Percentiles rank a stretch among this genome's conserved stretches.
Conservation (phyloP, 345 rosid species). For the Toxicodendron radicans region DNA sequence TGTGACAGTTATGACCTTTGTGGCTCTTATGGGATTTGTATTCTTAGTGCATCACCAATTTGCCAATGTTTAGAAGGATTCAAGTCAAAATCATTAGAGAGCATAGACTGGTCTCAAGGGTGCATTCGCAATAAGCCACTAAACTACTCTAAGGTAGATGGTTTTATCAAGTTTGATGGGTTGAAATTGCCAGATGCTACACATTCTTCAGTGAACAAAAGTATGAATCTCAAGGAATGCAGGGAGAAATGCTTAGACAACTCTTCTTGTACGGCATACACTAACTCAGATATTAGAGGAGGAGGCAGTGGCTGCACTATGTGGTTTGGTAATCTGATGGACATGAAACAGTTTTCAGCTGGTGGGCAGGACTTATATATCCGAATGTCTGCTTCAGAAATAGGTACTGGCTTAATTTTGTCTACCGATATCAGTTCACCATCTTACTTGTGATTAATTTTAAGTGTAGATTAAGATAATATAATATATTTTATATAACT, state of each 20-base stretch:
- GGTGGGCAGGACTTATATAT: slow-evolving; percentile 42
- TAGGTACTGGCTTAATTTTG: slow-evolving; percentile 24
- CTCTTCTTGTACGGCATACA: slow-evolving; percentile 43
- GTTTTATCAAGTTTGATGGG: slow-evolving; percentile 26
- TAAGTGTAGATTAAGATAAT: background rate
- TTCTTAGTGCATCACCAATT: background rate
- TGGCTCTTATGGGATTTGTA: too few species aligned
- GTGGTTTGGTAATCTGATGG: slow-evolving; percentile 33
- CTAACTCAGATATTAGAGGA: slow-evolving; percentile 25
- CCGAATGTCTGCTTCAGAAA: slow-evolving; percentile 43
- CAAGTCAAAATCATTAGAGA: background rate
- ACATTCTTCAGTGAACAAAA: slow-evolving; percentile 16
- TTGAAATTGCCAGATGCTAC: slow-evolving; percentile 38
- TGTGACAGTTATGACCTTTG: too few species aligned
- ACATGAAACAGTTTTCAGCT: slow-evolving; percentile 30
- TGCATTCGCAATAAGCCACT: slow-evolving; percentile 30
- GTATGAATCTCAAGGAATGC: slow-evolving; percentile 32
- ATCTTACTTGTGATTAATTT: background rate
- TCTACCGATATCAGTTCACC: slow-evolving; percentile 27
- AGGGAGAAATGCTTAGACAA: slow-evolving; percentile 27
- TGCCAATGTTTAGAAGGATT: slow-evolving; percentile 21
- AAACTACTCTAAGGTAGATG: slow-evolving; percentile 29
- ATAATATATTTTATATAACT: background rate
- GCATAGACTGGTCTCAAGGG: slow-evolving; percentile 18
- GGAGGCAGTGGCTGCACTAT: slow-evolving; percentile 40